Base-by-base conservation (phyloP, 2,329 filamentous ascomycete species). In the Sarocladium brachiariae region DNA sequence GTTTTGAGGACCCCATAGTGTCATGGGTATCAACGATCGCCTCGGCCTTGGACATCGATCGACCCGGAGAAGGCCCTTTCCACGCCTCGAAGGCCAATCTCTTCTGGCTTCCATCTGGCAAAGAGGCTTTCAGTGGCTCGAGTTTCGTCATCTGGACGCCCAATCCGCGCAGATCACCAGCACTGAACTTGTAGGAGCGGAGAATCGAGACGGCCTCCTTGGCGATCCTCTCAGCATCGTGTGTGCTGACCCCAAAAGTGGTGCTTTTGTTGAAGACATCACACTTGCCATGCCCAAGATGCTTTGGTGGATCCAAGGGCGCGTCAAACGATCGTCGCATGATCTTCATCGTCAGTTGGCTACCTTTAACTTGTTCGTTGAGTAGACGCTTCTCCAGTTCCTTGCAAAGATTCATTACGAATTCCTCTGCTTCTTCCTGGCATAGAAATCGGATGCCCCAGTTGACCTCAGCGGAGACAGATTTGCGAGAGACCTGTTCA, bases 371-470 rank as follows among this genome's bases (percentile, higher is more conserved):
- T 25, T 84, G 77, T 63, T 96, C 89, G 56, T 90, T 87, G 19
- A 90, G 62, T 16, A 99, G 70, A 1, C 93, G 80, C 51, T 84
- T 85, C 58, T 91, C 84, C 6, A 99, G 71, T 65, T 99, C 93
- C 51, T 84, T 84, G 61, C 88, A 93, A 0, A 99, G 72, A 56
- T 88, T 93, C 54, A 81, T 73, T 25, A 97, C 78, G 64, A 99
- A 99, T 56, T 95, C 89, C 53, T 97, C 92, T 0, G 90, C 91
- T 66, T 99, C 92, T n/a, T 81, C 77, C 61, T 96, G 89, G 53
- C 79, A 95, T 57, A 93, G 82, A 63, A 99, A 99, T 5, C 93
- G 84, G 51, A 99, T 95, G 2, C 95, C 93, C 93, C 93, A 99
- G 60, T 93, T 99, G 55, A 99, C 89, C 64, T 99, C 93, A 1